A percentile compares a stretch with the other conserved stretches of the same genome.
These are phyloP conservation scores for Rutstroemia sp. DNA, from an alignment of 2,329 filamentous ascomycete genomes.

Conservation along the genomic window DNA sequence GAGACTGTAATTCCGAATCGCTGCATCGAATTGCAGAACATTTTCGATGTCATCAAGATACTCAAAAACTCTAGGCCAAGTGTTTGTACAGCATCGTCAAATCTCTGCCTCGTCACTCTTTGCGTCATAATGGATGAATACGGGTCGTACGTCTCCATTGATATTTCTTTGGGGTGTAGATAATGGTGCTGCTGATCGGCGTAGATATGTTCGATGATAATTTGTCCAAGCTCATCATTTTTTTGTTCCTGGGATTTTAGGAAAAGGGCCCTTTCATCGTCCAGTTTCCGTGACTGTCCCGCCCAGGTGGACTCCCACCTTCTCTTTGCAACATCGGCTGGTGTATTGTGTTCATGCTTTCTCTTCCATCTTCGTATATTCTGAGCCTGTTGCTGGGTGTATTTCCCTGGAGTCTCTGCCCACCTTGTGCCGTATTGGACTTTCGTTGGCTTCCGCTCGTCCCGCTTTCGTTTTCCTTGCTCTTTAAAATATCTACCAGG, in stretches of 20 bases:
- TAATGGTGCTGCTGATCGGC: neutral
- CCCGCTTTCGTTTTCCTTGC: neutral
- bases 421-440: neutral
- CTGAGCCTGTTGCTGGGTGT: neutral
- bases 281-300: neutral
- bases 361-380: neutral
- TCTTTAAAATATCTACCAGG: neutral
- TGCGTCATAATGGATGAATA: neutral
- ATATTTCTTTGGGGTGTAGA: neutral
- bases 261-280: neutral
- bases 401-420: too few relatives aligned
- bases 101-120: neutral
- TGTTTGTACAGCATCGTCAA: neutral
- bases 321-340: neutral
- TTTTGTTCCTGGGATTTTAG: neutral
- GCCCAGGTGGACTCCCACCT: neutral
- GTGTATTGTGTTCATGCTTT: neutral
- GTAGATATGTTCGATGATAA: neutral
- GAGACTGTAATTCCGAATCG: neutral
- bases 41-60: neutral
- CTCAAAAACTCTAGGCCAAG: neutral
- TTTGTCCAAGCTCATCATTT: neutral
- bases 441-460: too few relatives aligned
- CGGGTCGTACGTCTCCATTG: neutral
- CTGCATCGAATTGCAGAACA: neutral